Conservation (phyloP, 192 early-diverging fungal species). For the Kickxella alabastrina region DNA sequence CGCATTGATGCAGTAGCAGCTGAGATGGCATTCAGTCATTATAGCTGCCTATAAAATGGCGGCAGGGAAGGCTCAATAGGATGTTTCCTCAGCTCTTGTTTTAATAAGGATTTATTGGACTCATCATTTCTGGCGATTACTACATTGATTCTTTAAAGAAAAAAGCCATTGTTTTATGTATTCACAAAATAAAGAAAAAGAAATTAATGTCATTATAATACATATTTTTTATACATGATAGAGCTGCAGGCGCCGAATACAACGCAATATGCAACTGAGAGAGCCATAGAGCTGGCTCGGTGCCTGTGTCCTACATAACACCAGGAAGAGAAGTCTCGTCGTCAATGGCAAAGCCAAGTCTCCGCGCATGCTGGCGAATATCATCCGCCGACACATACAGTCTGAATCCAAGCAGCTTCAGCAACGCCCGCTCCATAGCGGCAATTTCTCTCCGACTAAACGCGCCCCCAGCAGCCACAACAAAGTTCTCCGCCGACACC, state of each 20-base stretch:
- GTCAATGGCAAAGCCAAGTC: constrained; percentile 25
- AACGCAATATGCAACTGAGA: no score
- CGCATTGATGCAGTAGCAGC: no score
- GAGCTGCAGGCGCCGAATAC: no score
- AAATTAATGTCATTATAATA: neutral
- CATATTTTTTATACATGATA: neutral
- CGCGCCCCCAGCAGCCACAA: constrained; percentile 31
- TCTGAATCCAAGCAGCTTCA: constrained; percentile 44
- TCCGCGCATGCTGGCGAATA: constrained; percentile 30
- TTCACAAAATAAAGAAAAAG: neutral
- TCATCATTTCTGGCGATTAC: no score
- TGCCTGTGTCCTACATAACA: neutral
- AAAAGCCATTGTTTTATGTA: no score
- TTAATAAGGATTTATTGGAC: no score
- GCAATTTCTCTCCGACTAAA: constrained; percentile 37
- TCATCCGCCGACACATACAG: constrained; percentile 41
- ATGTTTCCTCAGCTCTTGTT: no score
- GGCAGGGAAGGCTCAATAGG: no score
- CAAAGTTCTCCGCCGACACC: constrained; percentile 33
- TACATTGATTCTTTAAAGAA: neutral
- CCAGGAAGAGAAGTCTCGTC: no score
- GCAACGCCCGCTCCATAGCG: constrained; percentile 44
- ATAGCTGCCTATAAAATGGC: no score
- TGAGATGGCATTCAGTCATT: no score
- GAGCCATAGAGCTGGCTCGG: neutral